Evolutionary conservation across 495 filamentous ascomycete species (phyloP).

Genomic region (Monascus purpureus): DNA sequence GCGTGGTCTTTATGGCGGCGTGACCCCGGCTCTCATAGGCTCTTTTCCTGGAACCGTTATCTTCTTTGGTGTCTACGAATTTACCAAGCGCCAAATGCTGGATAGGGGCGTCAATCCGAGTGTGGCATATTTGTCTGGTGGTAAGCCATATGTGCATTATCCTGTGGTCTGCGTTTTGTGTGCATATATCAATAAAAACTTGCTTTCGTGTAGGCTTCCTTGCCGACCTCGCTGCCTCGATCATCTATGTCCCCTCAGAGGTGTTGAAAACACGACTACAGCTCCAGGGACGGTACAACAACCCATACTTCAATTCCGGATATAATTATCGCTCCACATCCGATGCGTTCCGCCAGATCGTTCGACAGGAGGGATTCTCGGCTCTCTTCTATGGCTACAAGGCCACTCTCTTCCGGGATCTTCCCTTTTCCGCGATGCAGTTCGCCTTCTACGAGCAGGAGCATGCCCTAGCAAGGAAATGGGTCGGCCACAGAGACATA

Average conservation of each 20-base stretch:
- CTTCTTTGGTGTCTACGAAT: conserved; percentile 95
- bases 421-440: conserved; percentile 89
- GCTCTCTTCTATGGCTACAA: conserved; percentile 93
- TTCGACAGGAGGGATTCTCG: conserved; percentile 62
- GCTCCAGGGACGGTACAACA: conserved; percentile 87
- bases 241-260: conserved; percentile 91
- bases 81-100: conserved; percentile 78
- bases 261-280: conserved; percentile 93
- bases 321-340: conserved; percentile 80
- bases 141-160: too few species aligned
- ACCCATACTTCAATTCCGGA: conserved; percentile 79
- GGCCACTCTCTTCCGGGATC: conserved; percentile 81
- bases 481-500: conserved; percentile 60
- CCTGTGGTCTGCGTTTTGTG: too few species aligned
- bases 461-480: conserved; percentile 64
- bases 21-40: conserved; percentile 75
- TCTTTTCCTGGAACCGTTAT: conserved; percentile 89
- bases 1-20: conserved; percentile 85
- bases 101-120: conserved; percentile 65
- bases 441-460: conserved; percentile 98
- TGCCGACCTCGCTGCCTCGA: conserved; percentile 79
- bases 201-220: conserved; percentile 49
- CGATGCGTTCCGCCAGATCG: conserved; percentile 73
- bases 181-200: too few species aligned
- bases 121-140: conserved; percentile 72